Evolutionary conservation across 2,329 filamentous ascomycete genomes (phyloP), one percentile per base, ranked within the genome.

Genomic region (Tricladium varicosporioides): DNA sequence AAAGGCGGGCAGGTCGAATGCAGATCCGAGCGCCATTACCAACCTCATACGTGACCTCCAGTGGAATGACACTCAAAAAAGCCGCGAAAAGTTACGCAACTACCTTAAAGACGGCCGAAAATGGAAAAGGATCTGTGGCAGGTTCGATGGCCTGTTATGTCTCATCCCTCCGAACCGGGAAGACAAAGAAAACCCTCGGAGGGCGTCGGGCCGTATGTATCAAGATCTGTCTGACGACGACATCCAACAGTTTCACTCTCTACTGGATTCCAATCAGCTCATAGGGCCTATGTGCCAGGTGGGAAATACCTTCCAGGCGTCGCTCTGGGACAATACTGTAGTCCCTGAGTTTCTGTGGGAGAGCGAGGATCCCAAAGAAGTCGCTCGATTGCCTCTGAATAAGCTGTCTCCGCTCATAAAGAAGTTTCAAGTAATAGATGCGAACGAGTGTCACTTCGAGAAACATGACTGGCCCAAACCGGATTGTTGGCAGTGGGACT

Each of bases 21-120:
- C 27, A 48, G 50, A 57, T 53, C 46, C 45, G 9, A 18, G 40
- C 5, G 51, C 18, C 33, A 43, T 57, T 57, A 50, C 22, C 5
- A 43, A 57, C 32, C 54, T 57, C 11, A 57, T 57, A 31, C 7
- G 32, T 53, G 27, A 22, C 45, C 27, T 57, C 2, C 44, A 53
- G 54, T 57, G n/a, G 45, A 18, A 42, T n/a, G 16, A 48, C 31
- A 53, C 44, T 9, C 33, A 53, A 46, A 47, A 8, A 43, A 53
- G 46, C 42, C 53, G 48, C 31, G 18, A 18, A 11, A 42, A 33
- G 42, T 49, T 53, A 44, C 22, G 31, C 32, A n/a, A 53, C 45
- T 57, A 57, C 49, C 49, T 57, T 49, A 53, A 57, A 57, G 45
- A 57, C 18, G 44, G 54, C 49, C 49, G 54, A 33, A 36, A 22